A percentile compares a stretch with the other conserved stretches of the same genome.
Conservation (phyloP, 2,329 filamentous ascomycete species). For the Aspergillus pseudoglaucus region DNA sequence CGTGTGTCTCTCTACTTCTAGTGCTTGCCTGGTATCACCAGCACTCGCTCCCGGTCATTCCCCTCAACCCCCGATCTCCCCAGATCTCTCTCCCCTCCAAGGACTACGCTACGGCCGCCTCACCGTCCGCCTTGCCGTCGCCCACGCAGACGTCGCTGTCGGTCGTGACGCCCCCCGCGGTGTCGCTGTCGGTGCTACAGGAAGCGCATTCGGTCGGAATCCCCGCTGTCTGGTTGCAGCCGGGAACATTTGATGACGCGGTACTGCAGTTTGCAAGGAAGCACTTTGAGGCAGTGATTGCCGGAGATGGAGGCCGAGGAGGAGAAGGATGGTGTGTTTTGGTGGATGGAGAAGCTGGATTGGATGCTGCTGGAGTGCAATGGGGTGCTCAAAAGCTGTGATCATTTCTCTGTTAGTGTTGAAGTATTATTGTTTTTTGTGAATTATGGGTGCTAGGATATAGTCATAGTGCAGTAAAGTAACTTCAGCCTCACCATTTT, state of each 20-base stretch:
- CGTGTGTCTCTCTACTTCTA: conserved; percentile 33
- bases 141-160: conserved; percentile 69
- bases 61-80: conserved; percentile 69
- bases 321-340: conserved; percentile 80
- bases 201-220: conserved; percentile 72
- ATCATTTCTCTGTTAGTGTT: background rate
- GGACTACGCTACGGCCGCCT: conserved; percentile 58
- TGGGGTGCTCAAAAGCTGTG: conserved; percentile 39
- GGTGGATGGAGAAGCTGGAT: conserved; percentile 65
- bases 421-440: too few relatives aligned
- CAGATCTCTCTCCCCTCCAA: conserved; percentile 57
- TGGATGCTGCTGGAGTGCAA: conserved; percentile 52
- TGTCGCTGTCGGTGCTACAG: conserved; percentile 66
- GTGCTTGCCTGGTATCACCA: conserved; percentile 85
- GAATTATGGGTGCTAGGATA: too few relatives aligned
- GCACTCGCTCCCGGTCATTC: conserved; percentile 68
- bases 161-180: conserved; percentile 76
- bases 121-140: conserved; percentile 57
- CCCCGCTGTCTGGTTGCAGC: conserved; percentile 79
- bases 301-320: conserved; percentile 59
- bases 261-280: conserved; percentile 63
- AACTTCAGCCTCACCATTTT: conserved; percentile 4
- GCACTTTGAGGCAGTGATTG: conserved; percentile 64
- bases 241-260: conserved; percentile 75
- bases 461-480: background rate